Evolutionary conservation across 192 early-diverging fungal genomes (phyloP), one percentile per base, ranked within the genome.

Genomic region (Backusella tuberculispora): DNA sequence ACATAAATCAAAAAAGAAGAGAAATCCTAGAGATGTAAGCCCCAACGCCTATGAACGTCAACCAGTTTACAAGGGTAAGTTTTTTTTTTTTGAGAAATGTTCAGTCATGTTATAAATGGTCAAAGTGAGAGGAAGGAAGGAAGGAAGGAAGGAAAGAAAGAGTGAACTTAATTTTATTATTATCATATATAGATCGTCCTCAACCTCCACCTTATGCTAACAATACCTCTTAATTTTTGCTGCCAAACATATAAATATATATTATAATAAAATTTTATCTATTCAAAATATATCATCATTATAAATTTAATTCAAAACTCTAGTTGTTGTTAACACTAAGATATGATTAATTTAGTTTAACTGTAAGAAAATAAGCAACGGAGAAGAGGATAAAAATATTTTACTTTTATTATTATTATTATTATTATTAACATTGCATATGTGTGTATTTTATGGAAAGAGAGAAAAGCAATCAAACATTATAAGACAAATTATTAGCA

Each of bases 11-110:
- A 71, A 71, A 15, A 79, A 79, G 63, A 69, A 63, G 73, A 68
- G 46, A 48, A 71, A 74, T 40, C 78, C 78, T 21, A 68, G 78
- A 42, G 50, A 74, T 29, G 73, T 79, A 17, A 83, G 76, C 60
- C 77, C 83, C 26, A 83, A 83, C 69, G 83, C 83, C 5, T 83
- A 83, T 76, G 83, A 83, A 69, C 65, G 78, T 8, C 81, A 82
- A 46, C 81, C 77, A 40, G 74, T 76, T 6, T 79, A 82, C 43
- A 82, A 82, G 74, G 53, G 79, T 80, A 69, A 38, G 50, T 71
- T 26, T 42, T 4, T 4, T 24, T 1, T 34, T 65, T 1, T 34
- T 34, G n/a, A 34, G 29, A 2, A 34, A 2, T 34, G 29, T 34
- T 34, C 29, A 34, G 29, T 34, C 29, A 34, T 34, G 29, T 34